Percentiles rank a stretch among this genome's conserved stretches.
phyloP scores from a whole-genome alignment of 2,329 filamentous ascomycete genomes.

The Seiridium cupressi region DNA sequence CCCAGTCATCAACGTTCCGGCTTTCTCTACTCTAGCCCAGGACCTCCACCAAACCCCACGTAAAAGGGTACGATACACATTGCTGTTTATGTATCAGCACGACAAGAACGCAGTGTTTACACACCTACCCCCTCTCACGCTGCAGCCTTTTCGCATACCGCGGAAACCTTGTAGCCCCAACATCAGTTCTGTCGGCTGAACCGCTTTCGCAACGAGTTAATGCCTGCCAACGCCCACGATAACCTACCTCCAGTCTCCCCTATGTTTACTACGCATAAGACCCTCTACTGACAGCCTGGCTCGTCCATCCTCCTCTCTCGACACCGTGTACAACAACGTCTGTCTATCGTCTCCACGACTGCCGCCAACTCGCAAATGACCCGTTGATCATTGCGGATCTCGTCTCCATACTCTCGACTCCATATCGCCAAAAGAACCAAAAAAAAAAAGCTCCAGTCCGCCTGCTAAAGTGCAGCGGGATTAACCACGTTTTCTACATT shows the following conservation, averaged over 20 bases:
- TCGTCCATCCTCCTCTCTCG: constrained; percentile 35
- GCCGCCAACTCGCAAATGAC: constrained; percentile 9
- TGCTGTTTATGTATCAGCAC: constrained; percentile 99
- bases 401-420: background rate
- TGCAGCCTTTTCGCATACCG: constrained; percentile 95
- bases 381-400: background rate
- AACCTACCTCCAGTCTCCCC: constrained; percentile 46
- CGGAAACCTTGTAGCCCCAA: constrained; percentile 89
- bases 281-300: constrained; percentile 53
- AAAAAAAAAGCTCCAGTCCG: background rate
- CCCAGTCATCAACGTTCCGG: constrained; percentile 2
- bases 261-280: constrained; percentile 54
- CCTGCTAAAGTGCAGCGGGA: background rate
- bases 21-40: constrained; percentile 9
- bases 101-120: constrained; percentile 85
- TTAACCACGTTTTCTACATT: background rate
- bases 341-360: background rate
- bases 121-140: constrained; percentile 91
- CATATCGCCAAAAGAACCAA: background rate
- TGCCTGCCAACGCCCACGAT: constrained; percentile 53
- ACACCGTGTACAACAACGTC: background rate
- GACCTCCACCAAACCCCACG: constrained; percentile 22
- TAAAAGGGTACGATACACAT: constrained; percentile 34
- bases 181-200: constrained; percentile 92
- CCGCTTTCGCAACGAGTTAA: constrained; percentile 46